These are phyloP conservation scores for Leccinum rimulosum DNA, from an alignment of 768 basidiomycete species.

Conservation along the genomic window DNA sequence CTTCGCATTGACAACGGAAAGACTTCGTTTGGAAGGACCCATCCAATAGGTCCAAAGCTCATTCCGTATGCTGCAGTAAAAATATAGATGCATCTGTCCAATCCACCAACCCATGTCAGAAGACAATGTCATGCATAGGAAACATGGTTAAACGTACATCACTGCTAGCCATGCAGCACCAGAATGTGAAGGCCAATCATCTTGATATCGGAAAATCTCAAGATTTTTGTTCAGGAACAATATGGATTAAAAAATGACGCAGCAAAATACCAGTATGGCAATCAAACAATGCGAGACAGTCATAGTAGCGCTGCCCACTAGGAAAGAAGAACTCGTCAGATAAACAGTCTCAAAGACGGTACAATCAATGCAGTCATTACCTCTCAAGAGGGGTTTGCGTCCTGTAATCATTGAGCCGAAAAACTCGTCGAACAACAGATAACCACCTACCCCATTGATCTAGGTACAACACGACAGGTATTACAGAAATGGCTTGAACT, in stretches of 20 bases:
- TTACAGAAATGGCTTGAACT: slow-evolving; percentile 71
- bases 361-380: slow-evolving; percentile 21
- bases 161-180: slow-evolving; percentile 70
- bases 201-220: slow-evolving; percentile 48
- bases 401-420: slow-evolving; percentile 37
- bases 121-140: not conserved
- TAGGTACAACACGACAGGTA: slow-evolving; percentile 70
- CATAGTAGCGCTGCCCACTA: slow-evolving; percentile 65
- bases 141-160: slow-evolving; percentile 38
- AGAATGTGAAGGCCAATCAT: slow-evolving; percentile 57
- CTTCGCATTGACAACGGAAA: slow-evolving; percentile 78
- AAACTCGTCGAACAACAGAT: not conserved
- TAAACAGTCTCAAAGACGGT: not conserved
- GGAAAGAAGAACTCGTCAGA: not conserved
- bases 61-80: slow-evolving; percentile 79
- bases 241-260: not conserved
- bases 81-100: slow-evolving; percentile 56
- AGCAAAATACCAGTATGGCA: slow-evolving; percentile 51
- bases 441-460: slow-evolving; percentile 54
- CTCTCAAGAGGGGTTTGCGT: slow-evolving; percentile 60
- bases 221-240: not conserved
- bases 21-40: slow-evolving; percentile 83
- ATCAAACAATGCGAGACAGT: slow-evolving; percentile 60
- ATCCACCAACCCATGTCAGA: not conserved
- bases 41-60: slow-evolving; percentile 77